These are phyloP conservation scores for Boletus speciosus DNA, from an alignment of 768 basidiomycete species.

Conservation along the genomic window DNA sequence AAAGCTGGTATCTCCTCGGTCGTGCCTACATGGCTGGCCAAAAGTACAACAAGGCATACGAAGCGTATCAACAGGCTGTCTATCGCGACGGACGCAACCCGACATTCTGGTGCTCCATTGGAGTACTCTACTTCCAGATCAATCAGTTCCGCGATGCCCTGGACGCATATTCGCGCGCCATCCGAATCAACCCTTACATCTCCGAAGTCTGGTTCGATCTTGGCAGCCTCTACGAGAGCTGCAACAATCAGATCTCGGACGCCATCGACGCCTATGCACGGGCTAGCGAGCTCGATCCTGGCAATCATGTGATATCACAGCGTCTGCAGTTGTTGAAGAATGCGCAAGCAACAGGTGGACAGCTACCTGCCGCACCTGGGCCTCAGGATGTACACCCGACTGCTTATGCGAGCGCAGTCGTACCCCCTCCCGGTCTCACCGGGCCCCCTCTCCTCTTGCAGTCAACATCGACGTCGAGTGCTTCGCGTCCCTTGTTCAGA, in stretches of 20 bases:
- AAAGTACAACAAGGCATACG: constrained; percentile 99
- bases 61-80: constrained; percentile 98
- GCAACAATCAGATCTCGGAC: constrained; percentile 98
- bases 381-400: constrained; percentile 97
- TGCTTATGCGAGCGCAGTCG: constrained; percentile 78
- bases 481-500: constrained; percentile 50
- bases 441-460: constrained; percentile 68
- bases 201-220: constrained; percentile 82
- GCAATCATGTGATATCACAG: constrained; percentile 77
- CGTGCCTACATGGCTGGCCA: constrained; percentile 98
- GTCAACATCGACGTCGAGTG: constrained; percentile 30
- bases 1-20: constrained; percentile 98
- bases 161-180: constrained; percentile 97
- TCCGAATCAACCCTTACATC: constrained; percentile 98
- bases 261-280: constrained; percentile 98
- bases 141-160: constrained; percentile 99
- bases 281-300: constrained; percentile 90
- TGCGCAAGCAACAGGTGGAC: constrained; percentile 70
- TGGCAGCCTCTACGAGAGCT: constrained; percentile 94
- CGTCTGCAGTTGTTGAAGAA: constrained; percentile 75
- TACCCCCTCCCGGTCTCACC: constrained; percentile 63
- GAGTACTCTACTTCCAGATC: constrained; percentile 98
- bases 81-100: constrained; percentile 99
- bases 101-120: constrained; percentile 99
- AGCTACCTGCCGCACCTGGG: constrained; percentile 82